Conservation (phyloP, 2,329 filamentous ascomycete genomes). For the Cladosporium sp. region DNA sequence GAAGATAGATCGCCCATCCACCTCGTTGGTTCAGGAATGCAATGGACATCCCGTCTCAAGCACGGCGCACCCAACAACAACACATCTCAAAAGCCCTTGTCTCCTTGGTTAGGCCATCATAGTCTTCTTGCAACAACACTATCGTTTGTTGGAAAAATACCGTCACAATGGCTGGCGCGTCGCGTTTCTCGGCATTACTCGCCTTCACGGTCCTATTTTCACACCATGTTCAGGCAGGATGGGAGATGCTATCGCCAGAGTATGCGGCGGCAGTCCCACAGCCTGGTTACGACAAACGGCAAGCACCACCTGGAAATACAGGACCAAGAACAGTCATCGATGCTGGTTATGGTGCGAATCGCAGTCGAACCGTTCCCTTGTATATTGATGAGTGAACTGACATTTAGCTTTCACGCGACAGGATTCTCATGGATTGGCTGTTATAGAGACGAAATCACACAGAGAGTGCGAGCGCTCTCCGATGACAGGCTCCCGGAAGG, state of each 20-base stretch:
- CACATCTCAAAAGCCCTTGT: neutral
- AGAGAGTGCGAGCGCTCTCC: neutral
- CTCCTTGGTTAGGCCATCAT: neutral
- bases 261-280: neutral
- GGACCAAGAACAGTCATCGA: neutral
- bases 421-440: slow-evolving; percentile 8
- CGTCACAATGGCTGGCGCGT: neutral
- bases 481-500: neutral
- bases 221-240: slow-evolving; percentile 3
- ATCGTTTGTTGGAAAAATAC: too few species aligned
- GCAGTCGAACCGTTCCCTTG: neutral
- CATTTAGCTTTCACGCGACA: neutral
- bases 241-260: slow-evolving; percentile 2
- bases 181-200: neutral
- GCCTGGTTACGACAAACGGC: neutral
- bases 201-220: neutral
- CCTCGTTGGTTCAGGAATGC: slow-evolving; percentile 6
- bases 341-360: neutral
- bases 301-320: neutral
- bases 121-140: too few species aligned
- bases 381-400: neutral
- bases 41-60: neutral
- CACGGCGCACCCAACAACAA: slow-evolving; percentile 3
- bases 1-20: neutral
- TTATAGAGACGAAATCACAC: neutral